phyloP scores from a whole-genome alignment of 257 asterid species.

The Osmanthus fragrans region DNA sequence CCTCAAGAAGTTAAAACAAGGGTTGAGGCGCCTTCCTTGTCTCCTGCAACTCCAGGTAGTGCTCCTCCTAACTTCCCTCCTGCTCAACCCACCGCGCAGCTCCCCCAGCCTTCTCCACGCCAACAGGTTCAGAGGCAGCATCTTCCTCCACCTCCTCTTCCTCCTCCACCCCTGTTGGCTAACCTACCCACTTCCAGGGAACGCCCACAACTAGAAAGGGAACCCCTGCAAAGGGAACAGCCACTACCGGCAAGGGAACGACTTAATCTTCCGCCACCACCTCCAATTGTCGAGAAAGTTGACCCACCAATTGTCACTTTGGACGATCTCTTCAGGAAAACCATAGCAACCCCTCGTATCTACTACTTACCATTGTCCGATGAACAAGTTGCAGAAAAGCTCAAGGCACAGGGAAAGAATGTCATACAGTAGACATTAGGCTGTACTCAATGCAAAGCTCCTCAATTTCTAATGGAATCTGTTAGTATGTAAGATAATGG shows the following conservation, averaged over 20 bases:
- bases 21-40: slow-evolving; percentile 51
- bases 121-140: slow-evolving; percentile 51
- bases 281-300: slow-evolving; percentile 69
- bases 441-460: slow-evolving; percentile 38
- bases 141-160: slow-evolving; percentile 48
- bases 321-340: slow-evolving; percentile 84
- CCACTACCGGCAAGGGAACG: slow-evolving; percentile 57
- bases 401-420: slow-evolving; percentile 57
- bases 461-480: slow-evolving; percentile 50
- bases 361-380: slow-evolving; percentile 82
- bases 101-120: slow-evolving; percentile 55
- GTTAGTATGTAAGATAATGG: slow-evolving; percentile 41
- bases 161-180: slow-evolving; percentile 43
- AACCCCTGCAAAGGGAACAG: slow-evolving; percentile 44
- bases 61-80: slow-evolving; percentile 26
- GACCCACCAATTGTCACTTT: slow-evolving; percentile 80
- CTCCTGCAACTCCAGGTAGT: slow-evolving; percentile 50
- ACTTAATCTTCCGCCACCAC: slow-evolving; percentile 71
- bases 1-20: slow-evolving; percentile 73
- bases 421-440: slow-evolving; percentile 68
- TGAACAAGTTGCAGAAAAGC: slow-evolving; percentile 70
- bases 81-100: slow-evolving; percentile 30
- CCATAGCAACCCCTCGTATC: slow-evolving; percentile 78
- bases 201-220: slow-evolving; percentile 39
- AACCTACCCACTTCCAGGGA: slow-evolving; percentile 47